Percentiles rank a stretch among this genome's conserved stretches.
phyloP scores from a whole-genome alignment of 2,329 filamentous ascomycete species.

The Hawksworthiomyces lignivorus region DNA sequence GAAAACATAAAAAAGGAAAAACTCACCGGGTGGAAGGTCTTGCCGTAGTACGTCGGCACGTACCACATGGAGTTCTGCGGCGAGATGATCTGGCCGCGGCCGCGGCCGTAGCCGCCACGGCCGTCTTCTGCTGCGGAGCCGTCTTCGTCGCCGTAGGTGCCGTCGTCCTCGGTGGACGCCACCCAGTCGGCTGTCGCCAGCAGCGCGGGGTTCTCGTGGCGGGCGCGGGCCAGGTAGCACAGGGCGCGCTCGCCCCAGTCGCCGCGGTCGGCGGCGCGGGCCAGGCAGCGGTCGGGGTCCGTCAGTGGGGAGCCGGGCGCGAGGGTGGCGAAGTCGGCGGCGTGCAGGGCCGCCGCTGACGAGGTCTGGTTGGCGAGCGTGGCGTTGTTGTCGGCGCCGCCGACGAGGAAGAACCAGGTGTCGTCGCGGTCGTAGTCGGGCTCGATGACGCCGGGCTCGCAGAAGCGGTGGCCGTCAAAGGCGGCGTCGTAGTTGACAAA shows the following conservation, averaged over 20 bases:
- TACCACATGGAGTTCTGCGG: constrained; percentile 38
- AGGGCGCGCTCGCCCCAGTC: constrained; percentile 37
- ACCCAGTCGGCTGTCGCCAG: constrained; percentile 21
- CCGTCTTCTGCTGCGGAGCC: too few species aligned
- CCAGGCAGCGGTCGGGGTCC: constrained; percentile 30
- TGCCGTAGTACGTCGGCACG: constrained; percentile 17
- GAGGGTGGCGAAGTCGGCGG: constrained; percentile 18
- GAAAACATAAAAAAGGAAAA: not conserved
- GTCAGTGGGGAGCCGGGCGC: constrained; percentile 25
- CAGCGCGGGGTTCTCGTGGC: constrained; percentile 26
- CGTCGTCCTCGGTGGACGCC: constrained; percentile 10
- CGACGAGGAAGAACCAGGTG: constrained; percentile 43
- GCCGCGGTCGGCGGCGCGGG: constrained; percentile 25
- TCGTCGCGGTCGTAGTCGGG: constrained; percentile 35
- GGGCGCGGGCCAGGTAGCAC: constrained; percentile 37
- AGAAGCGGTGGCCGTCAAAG: constrained; percentile 38
- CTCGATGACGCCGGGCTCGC: constrained; percentile 26
- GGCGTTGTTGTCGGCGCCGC: constrained; percentile 32
- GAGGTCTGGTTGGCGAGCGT: too few species aligned
- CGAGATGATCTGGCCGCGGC: constrained; percentile 38
- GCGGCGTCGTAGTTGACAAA: constrained; percentile 38
- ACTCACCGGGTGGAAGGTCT: constrained; percentile 18
- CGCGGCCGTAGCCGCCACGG: too few species aligned
- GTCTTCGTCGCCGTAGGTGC: constrained; percentile 24
- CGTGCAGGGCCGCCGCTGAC: too few species aligned